Percentiles rank a stretch among this genome's conserved stretches.
Conservation (phyloP, 202 grass and related monocot genomes). For the Digitaria exilis region DNA sequence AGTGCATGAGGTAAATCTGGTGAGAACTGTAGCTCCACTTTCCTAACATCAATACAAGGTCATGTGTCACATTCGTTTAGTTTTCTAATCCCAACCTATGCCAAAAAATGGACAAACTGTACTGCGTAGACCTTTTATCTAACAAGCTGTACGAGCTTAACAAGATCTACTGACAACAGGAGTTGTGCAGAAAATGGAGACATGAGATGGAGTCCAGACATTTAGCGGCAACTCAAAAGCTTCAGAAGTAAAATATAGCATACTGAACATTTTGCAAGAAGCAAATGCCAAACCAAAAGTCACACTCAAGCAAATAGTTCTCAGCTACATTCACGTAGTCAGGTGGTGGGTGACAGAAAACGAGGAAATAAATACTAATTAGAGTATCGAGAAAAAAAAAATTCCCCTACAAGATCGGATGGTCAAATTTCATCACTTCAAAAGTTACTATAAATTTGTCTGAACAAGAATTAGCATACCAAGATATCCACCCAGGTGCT, state of each 20-base stretch:
- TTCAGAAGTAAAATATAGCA: background rate
- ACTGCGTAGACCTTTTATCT: background rate
- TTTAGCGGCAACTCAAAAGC: constrained; percentile 14
- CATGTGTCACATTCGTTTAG: background rate
- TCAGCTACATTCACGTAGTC: background rate
- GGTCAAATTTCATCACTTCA: background rate
- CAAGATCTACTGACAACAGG: background rate
- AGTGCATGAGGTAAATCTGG: background rate
- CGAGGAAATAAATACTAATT: background rate
- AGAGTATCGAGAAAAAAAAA: background rate
- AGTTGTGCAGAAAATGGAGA: background rate
- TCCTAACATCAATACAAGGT: constrained; percentile 6
- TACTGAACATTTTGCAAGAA: background rate
- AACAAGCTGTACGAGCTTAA: too few species aligned
- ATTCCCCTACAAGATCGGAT: background rate
- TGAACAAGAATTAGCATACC: constrained; percentile 57
- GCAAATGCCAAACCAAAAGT: constrained; percentile 28
- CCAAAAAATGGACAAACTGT: background rate
- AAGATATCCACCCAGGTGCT: constrained; percentile 98
- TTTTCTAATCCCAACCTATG: background rate
- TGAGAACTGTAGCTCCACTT: background rate
- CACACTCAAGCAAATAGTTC: background rate
- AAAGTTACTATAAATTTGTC: background rate
- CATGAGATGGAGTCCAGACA: background rate
- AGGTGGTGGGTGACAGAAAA: background rate